A percentile compares a stretch with the other conserved stretches of the same genome.
phyloP scores from a whole-genome alignment of 2,329 filamentous ascomycete genomes.

The Paraconiothyrium sp. region DNA sequence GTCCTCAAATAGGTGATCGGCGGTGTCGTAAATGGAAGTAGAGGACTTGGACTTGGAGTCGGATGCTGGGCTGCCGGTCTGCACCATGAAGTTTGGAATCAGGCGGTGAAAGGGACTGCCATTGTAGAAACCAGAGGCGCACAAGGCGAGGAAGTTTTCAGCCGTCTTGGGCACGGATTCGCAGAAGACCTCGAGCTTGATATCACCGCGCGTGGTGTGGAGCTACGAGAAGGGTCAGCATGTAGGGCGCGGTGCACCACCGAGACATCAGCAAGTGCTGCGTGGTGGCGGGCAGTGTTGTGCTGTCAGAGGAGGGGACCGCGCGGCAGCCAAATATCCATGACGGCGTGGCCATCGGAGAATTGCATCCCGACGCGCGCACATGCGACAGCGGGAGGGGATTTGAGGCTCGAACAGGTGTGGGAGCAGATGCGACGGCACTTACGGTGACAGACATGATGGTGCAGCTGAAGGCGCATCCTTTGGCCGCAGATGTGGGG shows the following conservation, averaged over 20 bases:
- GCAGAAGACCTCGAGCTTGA: constrained; percentile 97
- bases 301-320: constrained; percentile 11
- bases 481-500: constrained; percentile 1
- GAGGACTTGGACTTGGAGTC: constrained; percentile 69
- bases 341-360: constrained; percentile 17
- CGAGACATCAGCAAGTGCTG: not conserved
- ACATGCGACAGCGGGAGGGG: not conserved
- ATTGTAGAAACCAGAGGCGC: constrained; percentile 81
- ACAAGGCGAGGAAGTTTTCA: constrained; percentile 90
- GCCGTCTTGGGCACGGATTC: constrained; percentile 92
- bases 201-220: constrained; percentile 86
- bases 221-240: constrained; percentile 56
- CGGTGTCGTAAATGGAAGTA: constrained; percentile 71
- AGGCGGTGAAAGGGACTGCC: constrained; percentile 80
- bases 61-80: constrained; percentile 70
- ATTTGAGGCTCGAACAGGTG: not conserved
- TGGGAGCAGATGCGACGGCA: constrained; percentile 10
- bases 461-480: constrained; percentile 14
- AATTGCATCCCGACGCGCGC: constrained; percentile 10
- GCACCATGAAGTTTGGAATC: constrained; percentile 83
- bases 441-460: constrained; percentile 60
- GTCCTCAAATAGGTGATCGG: constrained; percentile 72
- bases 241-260: constrained; percentile 9
- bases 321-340: not conserved
- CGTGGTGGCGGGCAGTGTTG: constrained; percentile 7